Evolutionary conservation across 192 early-diverging fungal genomes (phyloP).

Genomic region (Geosiphon pyriformis): DNA sequence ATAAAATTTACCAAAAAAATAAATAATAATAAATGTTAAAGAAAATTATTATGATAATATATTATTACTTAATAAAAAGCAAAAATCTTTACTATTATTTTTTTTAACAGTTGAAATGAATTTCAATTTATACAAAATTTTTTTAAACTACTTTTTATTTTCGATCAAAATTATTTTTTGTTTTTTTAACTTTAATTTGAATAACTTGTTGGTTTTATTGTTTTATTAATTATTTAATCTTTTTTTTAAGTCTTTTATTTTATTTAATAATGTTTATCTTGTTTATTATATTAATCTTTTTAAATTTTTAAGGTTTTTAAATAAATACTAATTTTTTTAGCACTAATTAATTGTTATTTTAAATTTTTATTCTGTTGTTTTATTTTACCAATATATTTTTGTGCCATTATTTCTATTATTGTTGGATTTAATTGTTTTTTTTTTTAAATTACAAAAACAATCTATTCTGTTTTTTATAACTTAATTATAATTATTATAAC

Average conservation of each 20-base stretch:
- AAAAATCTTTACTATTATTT: too few relatives aligned
- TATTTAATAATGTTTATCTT: background rate
- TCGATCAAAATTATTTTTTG: background rate
- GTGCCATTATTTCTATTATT: background rate
- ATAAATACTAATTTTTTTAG: background rate
- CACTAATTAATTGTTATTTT: background rate
- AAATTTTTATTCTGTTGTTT: background rate
- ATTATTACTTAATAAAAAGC: too few relatives aligned
- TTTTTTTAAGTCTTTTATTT: background rate
- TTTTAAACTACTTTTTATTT: background rate
- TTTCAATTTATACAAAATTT: too few relatives aligned
- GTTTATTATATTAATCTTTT: background rate
- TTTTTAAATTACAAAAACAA: background rate
- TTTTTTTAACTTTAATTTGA: background rate
- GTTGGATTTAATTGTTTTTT: background rate
- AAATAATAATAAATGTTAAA: too few relatives aligned
- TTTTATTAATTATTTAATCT: background rate
- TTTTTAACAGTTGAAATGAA: too few relatives aligned
- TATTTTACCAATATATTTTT: background rate
- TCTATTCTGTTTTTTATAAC: background rate
- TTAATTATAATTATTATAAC: background rate
- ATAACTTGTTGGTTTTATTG: background rate
- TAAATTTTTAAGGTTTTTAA: background rate
- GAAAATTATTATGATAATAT: too few relatives aligned
- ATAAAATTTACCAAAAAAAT: too few relatives aligned